Evolutionary conservation across 768 basidiomycete species (phyloP), one percentile per base, ranked within the genome.

Genomic region (Kondoa subrosea): DNA sequence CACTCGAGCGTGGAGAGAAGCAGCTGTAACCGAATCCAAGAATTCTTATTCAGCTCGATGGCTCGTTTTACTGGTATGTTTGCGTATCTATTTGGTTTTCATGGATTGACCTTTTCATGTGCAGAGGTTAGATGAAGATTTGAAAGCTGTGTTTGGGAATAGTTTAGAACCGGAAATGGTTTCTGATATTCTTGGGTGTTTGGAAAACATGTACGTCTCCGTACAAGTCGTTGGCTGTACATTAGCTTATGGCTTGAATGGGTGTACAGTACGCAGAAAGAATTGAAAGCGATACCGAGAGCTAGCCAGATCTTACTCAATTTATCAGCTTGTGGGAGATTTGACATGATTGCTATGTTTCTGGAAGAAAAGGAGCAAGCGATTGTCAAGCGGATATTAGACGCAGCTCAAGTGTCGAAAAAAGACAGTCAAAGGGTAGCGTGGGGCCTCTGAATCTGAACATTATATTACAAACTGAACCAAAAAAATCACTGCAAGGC

Each of bases 271-370:
- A 31, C 25, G 29, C 8, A 4, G 12, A 27, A 25, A 59, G 25
- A 59, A 59, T 25, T 27, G 21, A 31, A 59, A 59, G 58, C 40
- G 40, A 50, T 50, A 50, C 40, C 40, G 21, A 21, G 8, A 50
- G 40, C 40, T 8, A 50, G 40, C 40, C 12, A 59, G 29, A 31
- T 59, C 16, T 32, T 63, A 33, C 8, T 16, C 26, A 32, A 32
- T 16, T 32, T 63, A 15, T 8, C 61, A 3, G 33, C 27, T 27
- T 12, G 14, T 31, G 29, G 29, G 15, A 3, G 61, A 4, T 63
- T 63, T 63, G 61, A 63, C 61, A 31, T 63, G 16, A 27, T 63
- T 12, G 26, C 15, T 8, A n/a, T 63, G 61, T 32, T 63, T 31
- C 29, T 63, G 27, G 15, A 27, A 17, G 61, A 63, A 8, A 33